Percentiles rank a stretch among this genome's conserved stretches.
These are phyloP conservation scores for Phoenix dactylifera DNA, from an alignment of 176 grass and related monocot species.

Conservation along the genomic window DNA sequence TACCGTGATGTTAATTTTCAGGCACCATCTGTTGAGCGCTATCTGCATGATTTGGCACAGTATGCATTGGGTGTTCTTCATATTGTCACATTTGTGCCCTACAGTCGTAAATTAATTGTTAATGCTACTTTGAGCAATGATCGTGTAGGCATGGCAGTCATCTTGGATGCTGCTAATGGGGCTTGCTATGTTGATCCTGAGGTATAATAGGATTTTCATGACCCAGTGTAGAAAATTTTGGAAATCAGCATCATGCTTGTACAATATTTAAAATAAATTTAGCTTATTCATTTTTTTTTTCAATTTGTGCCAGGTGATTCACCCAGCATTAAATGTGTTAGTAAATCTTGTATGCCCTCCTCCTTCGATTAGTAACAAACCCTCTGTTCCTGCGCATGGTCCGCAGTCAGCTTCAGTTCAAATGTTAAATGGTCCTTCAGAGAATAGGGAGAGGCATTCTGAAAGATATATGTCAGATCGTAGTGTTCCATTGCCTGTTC, in stretches of 20 bases:
- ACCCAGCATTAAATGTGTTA: conserved; percentile 84
- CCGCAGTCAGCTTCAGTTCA: conserved; percentile 54
- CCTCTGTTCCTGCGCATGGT: conserved; percentile 33
- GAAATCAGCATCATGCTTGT: too few relatives aligned
- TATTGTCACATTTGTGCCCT: conserved; percentile 75
- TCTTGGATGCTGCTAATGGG: conserved; percentile 78
- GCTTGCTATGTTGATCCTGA: conserved; percentile 84
- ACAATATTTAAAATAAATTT: too few relatives aligned
- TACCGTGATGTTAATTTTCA: conserved; percentile 20
- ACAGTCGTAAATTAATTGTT: conserved; percentile 76
- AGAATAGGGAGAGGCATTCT: conserved; percentile 49
- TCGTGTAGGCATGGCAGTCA: conserved; percentile 68
- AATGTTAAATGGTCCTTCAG: conserved; percentile 33
- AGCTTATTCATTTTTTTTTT: not conserved
- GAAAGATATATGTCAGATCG: conserved; percentile 43
- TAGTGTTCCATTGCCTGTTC: conserved; percentile 26
- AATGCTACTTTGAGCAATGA: conserved; percentile 82
- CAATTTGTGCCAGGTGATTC: conserved; percentile 51
- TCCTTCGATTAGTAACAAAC: conserved; percentile 93
- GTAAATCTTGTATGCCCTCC: conserved; percentile 98
- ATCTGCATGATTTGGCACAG: conserved; percentile 85
- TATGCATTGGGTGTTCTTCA: conserved; percentile 96
- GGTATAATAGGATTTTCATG: conserved; percentile 23
- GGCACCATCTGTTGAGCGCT: conserved; percentile 68
- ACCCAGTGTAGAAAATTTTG: too few relatives aligned